These are phyloP conservation scores for Ogataea angusta DNA, from an alignment of 805 yeast species.

Conservation along the genomic window DNA sequence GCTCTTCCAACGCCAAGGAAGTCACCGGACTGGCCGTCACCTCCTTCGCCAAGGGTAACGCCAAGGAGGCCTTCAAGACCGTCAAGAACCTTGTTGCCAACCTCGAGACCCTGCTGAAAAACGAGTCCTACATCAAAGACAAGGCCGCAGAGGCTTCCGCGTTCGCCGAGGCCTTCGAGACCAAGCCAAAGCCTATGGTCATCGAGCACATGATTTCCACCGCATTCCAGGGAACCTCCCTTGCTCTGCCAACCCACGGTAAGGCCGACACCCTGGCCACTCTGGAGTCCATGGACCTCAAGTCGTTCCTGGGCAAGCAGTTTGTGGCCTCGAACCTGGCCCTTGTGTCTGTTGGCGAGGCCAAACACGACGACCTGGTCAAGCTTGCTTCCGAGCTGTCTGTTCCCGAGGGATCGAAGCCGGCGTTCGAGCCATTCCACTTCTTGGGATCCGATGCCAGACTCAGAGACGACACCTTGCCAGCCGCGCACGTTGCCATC, in stretches of 20 bases:
- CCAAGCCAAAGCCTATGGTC: slow-evolving; percentile 51
- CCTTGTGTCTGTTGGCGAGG: slow-evolving; percentile 66
- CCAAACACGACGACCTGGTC: slow-evolving; percentile 66
- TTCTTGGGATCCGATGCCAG: slow-evolving; percentile 86
- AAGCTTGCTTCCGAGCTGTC: slow-evolving; percentile 55
- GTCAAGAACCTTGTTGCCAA: slow-evolving; percentile 43
- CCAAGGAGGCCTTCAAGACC: slow-evolving; percentile 49
- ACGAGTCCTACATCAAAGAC: slow-evolving; percentile 42
- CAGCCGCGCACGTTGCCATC: slow-evolving; percentile 73
- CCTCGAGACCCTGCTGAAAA: slow-evolving; percentile 37
- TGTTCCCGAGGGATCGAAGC: slow-evolving; percentile 50
- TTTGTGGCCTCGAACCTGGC: slow-evolving; percentile 64
- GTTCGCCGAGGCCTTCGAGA: slow-evolving; percentile 54
- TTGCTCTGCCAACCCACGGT: slow-evolving; percentile 75
- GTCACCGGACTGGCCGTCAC: slow-evolving; percentile 57
- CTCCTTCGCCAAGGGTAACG: slow-evolving; percentile 58
- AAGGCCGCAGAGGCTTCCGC: slow-evolving; percentile 45
- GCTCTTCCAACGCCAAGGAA: slow-evolving; percentile 59
- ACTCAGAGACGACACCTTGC: slow-evolving; percentile 83
- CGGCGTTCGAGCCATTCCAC: slow-evolving; percentile 47
- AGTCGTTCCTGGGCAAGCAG: slow-evolving; percentile 52
- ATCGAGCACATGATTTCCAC: slow-evolving; percentile 76
- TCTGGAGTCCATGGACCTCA: slow-evolving; percentile 57
- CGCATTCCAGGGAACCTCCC: slow-evolving; percentile 83
- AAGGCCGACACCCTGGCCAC: slow-evolving; percentile 60